Conservation (phyloP, 106 monocot species). For the Allium fistulosum region DNA sequence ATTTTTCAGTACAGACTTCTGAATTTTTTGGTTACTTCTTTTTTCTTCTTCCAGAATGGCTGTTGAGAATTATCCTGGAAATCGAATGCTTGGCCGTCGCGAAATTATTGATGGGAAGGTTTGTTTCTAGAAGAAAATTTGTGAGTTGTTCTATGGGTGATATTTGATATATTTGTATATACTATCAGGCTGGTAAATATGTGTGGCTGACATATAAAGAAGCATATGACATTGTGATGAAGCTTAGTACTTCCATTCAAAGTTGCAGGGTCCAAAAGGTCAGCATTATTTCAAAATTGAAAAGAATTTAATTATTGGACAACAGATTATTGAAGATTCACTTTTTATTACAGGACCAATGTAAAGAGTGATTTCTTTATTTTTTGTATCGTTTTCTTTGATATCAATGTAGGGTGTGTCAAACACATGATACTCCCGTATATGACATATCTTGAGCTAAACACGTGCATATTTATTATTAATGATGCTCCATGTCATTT, state of each 20-base stretch:
- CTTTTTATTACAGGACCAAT: too few relatives aligned
- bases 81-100: constrained; percentile 68
- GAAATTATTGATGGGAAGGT: constrained; percentile 71
- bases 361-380: too few relatives aligned
- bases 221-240: constrained; percentile 76
- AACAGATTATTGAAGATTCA: too few relatives aligned
- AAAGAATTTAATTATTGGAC: not conserved
- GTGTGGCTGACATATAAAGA: constrained; percentile 80
- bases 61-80: constrained; percentile 52
- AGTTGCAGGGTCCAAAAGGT: constrained; percentile 66
- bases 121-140: constrained; percentile 2
- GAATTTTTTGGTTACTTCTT: not conserved
- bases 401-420: too few relatives aligned
- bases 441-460: too few relatives aligned
- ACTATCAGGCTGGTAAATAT: constrained; percentile 62
- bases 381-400: too few relatives aligned
- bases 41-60: constrained; percentile 16
- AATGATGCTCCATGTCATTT: too few relatives aligned
- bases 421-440: too few relatives aligned
- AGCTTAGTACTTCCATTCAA: constrained; percentile 66
- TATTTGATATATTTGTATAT: too few relatives aligned
- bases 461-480: too few relatives aligned
- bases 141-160: not conserved
- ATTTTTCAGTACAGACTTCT: not conserved
- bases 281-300: not conserved